Evolutionary conservation across 2,329 filamentous ascomycete genomes (phyloP), one percentile per base, ranked within the genome.

Genomic region (Trichoderma polysporum): DNA sequence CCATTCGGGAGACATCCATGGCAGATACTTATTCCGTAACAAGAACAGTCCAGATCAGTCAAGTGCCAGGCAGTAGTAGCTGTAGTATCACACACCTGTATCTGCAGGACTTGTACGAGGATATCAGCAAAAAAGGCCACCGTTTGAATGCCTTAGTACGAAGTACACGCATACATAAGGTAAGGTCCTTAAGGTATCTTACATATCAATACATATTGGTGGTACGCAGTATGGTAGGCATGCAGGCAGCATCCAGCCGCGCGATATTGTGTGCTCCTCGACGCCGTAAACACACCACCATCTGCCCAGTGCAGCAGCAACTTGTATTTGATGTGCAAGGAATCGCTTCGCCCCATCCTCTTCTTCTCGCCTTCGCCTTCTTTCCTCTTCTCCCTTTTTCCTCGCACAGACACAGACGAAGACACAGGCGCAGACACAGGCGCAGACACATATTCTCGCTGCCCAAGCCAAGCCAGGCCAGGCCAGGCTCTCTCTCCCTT

Each of bases 261-360:
- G 59, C 59, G 49, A 62, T 62, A 62, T 53, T 62, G 25, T 31
- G 54, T 62, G 56, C 59, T 52, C 49, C 22, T 61, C 47, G 31
- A 17, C 41, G 41, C 9, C 35, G 27, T 19, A 61, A 62, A 53
- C 59, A 62, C 59, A 62, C 59, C 59, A 62, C 59, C 59, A 52
- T 62, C 47, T 62, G 59, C 59, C 35, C 49, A 53, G 59, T 62
- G 59, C 59, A n/a, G n/a, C n/a, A n/a, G n/a, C n/a, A n/a, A 17
- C 31, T n/a, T 33, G 25, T 31, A 41, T 6, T 8, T 12, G n/a
- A 9, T 45, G 10, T 45, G n/a, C 22, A 39, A 29, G 33, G 17
- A 25, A 17, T 58, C 37, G 54, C 54, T 17, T 25, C 41, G 25
- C 17, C 49, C 25, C 52, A n/a, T 22, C 33, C 62, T 13, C 41